Conservation (phyloP, 768 basidiomycete species). For the Xanthoconium stramineum region DNA sequence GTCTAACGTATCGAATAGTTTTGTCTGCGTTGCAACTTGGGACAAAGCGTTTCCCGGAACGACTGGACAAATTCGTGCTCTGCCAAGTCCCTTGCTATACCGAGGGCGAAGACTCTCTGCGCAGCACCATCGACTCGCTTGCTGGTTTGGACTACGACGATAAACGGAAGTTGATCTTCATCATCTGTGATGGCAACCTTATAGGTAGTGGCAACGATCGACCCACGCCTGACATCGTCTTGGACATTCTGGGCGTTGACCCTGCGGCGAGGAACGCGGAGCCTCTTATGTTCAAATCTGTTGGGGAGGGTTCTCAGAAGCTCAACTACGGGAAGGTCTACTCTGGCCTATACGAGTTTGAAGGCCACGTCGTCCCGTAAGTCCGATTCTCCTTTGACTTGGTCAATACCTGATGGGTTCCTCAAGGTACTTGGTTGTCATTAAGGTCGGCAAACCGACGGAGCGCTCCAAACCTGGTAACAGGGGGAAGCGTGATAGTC, state of each 20-base stretch:
- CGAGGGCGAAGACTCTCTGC: slow-evolving; percentile 67
- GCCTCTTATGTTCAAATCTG: slow-evolving; percentile 63
- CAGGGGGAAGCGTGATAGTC: slow-evolving; percentile 68
- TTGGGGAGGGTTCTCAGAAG: slow-evolving; percentile 64
- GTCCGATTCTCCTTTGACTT: slow-evolving; percentile 16
- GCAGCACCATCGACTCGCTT: slow-evolving; percentile 66
- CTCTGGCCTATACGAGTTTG: slow-evolving; percentile 67
- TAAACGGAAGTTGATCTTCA: slow-evolving; percentile 63
- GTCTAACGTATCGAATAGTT: slow-evolving; percentile 38
- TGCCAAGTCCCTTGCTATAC: slow-evolving; percentile 72
- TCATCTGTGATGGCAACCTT: slow-evolving; percentile 71
- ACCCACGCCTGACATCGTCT: slow-evolving; percentile 61
- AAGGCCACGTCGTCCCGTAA: slow-evolving; percentile 66
- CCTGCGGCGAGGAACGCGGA: slow-evolving; percentile 60
- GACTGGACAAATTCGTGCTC: slow-evolving; percentile 66
- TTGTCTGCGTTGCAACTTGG: slow-evolving; percentile 61
- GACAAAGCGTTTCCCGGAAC: slow-evolving; percentile 59
- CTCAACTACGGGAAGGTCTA: slow-evolving; percentile 71
- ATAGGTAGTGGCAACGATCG: slow-evolving; percentile 68
- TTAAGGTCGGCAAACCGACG: slow-evolving; percentile 66
- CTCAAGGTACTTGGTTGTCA: slow-evolving; percentile 54
- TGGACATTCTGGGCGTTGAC: slow-evolving; percentile 67
- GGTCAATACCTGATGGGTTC: neutral
- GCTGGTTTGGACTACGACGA: slow-evolving; percentile 65
- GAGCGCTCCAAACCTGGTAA: slow-evolving; percentile 65